Conservation (phyloP, 495 filamentous ascomycete genomes). For the Bacidia rubella region DNA sequence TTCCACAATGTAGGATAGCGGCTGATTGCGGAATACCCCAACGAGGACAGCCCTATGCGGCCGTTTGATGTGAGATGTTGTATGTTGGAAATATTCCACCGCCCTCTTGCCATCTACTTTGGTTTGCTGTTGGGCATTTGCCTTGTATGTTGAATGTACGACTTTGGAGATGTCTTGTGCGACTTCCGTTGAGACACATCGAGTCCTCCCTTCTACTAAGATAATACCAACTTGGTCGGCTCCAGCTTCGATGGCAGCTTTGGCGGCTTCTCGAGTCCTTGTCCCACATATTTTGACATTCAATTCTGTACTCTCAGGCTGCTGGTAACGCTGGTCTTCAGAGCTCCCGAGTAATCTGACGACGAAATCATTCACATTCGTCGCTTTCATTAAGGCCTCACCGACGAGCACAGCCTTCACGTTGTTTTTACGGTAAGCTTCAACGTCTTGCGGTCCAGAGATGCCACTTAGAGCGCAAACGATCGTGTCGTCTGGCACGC, state of each 20-base stretch:
- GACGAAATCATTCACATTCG: slow-evolving; percentile 69
- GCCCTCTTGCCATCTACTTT: slow-evolving; percentile 22
- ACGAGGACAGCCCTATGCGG: slow-evolving; percentile 64
- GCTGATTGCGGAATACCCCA: slow-evolving; percentile 88
- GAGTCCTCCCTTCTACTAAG: slow-evolving; percentile 64
- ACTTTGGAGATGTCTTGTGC: slow-evolving; percentile 68
- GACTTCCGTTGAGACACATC: slow-evolving; percentile 60
- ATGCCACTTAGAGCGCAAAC: slow-evolving; percentile 94
- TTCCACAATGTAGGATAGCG: slow-evolving; percentile 62
- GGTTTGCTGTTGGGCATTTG: slow-evolving; percentile 13
- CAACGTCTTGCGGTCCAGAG: slow-evolving; percentile 76
- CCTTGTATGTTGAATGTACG: slow-evolving; percentile 48
- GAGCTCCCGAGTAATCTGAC: slow-evolving; percentile 56
- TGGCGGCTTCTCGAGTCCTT: slow-evolving; percentile 65
- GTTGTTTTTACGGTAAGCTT: slow-evolving; percentile 73
- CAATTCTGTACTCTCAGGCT: slow-evolving; percentile 16
- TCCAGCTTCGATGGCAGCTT: slow-evolving; percentile 69
- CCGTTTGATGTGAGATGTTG: slow-evolving; percentile 34
- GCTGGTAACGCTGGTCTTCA: background rate
- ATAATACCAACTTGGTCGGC: slow-evolving; percentile 92
- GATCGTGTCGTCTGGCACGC: slow-evolving; percentile 74
- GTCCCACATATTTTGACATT: slow-evolving; percentile 98
- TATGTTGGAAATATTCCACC: slow-evolving; percentile 49
- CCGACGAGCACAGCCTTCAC: slow-evolving; percentile 90
- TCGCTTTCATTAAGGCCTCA: slow-evolving; percentile 86